These are phyloP conservation scores for Echria macrotheca DNA, from an alignment of 495 filamentous ascomycete species.

Conservation along the genomic window DNA sequence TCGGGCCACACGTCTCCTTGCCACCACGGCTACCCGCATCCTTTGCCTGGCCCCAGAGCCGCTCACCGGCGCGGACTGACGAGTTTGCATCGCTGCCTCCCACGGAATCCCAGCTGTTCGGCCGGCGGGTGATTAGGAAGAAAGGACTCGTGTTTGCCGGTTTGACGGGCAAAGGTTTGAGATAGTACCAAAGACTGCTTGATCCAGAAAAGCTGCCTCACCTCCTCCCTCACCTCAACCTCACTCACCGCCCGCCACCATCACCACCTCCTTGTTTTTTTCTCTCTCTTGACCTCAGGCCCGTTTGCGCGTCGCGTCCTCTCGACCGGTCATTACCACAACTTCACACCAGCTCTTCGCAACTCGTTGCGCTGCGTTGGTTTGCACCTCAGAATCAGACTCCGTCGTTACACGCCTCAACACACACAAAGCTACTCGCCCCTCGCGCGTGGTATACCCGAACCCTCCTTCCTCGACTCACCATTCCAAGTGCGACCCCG, in stretches of 20 bases:
- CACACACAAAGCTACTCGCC: slow-evolving; percentile 17
- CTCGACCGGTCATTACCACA: slow-evolving; percentile 13
- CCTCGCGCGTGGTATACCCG: slow-evolving; percentile 13
- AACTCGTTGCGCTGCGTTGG: slow-evolving; percentile 10
- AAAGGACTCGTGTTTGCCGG: slow-evolving; percentile 19
- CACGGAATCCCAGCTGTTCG: background rate
- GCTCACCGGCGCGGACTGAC: background rate
- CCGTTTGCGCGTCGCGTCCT: slow-evolving; percentile 6
- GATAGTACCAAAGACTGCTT: slow-evolving; percentile 28
- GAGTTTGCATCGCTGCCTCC: background rate
- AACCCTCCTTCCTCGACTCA: slow-evolving; percentile 23
- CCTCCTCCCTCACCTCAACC: slow-evolving; percentile 10
- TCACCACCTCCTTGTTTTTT: slow-evolving; percentile 6
- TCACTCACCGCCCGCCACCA: slow-evolving; percentile 1
- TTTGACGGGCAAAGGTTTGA: slow-evolving; percentile 35
- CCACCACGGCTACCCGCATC: no score
- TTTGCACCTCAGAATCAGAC: slow-evolving; percentile 17
- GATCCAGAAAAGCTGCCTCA: slow-evolving; percentile 20
- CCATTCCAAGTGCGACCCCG: slow-evolving; percentile 24
- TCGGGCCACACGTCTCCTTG: no score
- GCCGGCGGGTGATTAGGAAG: slow-evolving; percentile 16
- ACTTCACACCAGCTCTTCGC: slow-evolving; percentile 10
- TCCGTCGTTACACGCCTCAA: slow-evolving; percentile 15
- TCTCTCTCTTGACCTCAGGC: background rate
- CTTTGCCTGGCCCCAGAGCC: no score